Evolutionary conservation across 1,284 basidiomycete genomes (phyloP), one percentile per base, ranked within the genome.

Genomic region (Cystobasidiaceae sp.): DNA sequence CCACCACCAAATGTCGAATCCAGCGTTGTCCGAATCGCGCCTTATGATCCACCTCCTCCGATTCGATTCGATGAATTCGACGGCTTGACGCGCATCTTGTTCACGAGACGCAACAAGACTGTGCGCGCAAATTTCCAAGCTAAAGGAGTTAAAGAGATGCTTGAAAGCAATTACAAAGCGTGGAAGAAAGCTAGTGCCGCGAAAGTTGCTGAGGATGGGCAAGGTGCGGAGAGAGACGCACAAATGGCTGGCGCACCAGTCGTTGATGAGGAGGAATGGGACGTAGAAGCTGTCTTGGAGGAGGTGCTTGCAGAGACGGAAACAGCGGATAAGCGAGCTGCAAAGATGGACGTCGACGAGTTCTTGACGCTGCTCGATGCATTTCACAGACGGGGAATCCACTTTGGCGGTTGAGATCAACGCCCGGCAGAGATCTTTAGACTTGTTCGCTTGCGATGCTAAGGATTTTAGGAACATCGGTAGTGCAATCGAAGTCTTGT

Each of bases 31-130:
- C 84, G 94, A 51, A 83, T 99, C 67, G 89, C 86, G 7, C 96
- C 94, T 0, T 81, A 89, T 61, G 93, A 98, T 75, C 96, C 96
- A 0, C 94, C 96, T 0, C 96, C 96, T 1, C 89, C 92, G 0
- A 85, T 99, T 64, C 86, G 86, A 72, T 99, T 98, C 72, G 93
- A 96, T 73, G 94, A 99, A 79, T 97, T 97, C 74, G 96, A 99
- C 75, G 96, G 96, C 0, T 67, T 99, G 68, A 90, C 87, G 54
- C 82, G 90, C 43, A 93, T 98, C 70, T 80, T 97, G 49, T 98
- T 98, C 74, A 86, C 85, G 43, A 80, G 96, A 54, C 82, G 88
- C 72, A 97, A 98, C 78, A 97, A 97, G 80, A 92, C 85, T 4
- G 79, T 92, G 0, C 84, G 93, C 72, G 92, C 88, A 8, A 89